These are phyloP conservation scores for Eimeria brunetti DNA, from an alignment of 169 alveolate genomes.

Conservation along the genomic window DNA sequence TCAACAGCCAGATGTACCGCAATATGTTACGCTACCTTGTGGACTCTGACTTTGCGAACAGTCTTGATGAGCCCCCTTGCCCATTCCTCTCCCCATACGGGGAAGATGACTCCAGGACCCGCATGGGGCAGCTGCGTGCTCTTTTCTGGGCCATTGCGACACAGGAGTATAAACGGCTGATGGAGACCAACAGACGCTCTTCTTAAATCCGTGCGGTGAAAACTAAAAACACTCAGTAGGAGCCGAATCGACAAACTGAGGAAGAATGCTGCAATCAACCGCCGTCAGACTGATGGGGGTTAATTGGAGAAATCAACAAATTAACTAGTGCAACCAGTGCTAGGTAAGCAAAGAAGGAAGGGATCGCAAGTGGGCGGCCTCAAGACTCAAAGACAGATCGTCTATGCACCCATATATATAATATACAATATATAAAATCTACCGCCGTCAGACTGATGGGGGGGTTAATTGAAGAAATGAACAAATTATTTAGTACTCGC, in stretches of 20 bases:
- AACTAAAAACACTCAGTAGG: background rate
- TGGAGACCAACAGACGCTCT: background rate
- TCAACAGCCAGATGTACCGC: no score
- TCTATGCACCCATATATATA: background rate
- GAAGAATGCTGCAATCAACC: background rate
- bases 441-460: no score
- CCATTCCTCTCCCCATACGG: no score
- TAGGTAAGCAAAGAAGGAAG: background rate
- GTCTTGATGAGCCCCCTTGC: no score
- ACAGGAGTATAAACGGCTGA: background rate
- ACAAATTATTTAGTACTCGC: background rate
- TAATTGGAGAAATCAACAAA: no score
- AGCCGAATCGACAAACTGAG: background rate
- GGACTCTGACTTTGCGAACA: no score
- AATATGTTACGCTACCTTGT: no score
- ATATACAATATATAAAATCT: background rate
- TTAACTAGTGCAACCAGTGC: no score
- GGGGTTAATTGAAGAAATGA: no score
- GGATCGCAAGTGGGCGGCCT: no score
- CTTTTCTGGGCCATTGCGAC: background rate
- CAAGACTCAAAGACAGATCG: no score
- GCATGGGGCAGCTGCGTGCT: background rate
- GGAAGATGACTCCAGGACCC: background rate
- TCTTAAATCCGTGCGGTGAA: background rate
- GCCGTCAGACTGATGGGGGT: background rate